These are phyloP conservation scores for Chytriomyces sp. DNA, from an alignment of 192 early-diverging fungal genomes.

Conservation along the genomic window DNA sequence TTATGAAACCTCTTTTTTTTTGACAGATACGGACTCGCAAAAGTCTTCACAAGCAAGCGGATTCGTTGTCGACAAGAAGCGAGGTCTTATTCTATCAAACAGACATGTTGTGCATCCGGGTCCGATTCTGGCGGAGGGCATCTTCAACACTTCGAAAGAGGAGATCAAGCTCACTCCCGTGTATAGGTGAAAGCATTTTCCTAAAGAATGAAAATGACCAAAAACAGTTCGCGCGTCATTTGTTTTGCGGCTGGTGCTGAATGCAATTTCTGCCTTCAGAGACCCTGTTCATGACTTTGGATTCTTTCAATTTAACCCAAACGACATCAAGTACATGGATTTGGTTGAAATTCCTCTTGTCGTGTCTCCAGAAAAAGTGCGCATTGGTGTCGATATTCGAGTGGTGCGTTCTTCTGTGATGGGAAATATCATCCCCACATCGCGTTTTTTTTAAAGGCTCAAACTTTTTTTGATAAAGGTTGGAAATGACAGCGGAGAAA, in stretches of 20 bases:
- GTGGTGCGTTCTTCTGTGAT: constrained; percentile 45
- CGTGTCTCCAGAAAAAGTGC: constrained; percentile 65
- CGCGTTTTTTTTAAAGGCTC: not conserved
- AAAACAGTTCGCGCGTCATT: constrained; percentile 68
- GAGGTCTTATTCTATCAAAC: constrained; percentile 72
- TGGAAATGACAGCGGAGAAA: constrained; percentile 52
- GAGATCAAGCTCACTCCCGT: constrained; percentile 76
- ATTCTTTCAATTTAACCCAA: constrained; percentile 71
- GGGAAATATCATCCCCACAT: not conserved
- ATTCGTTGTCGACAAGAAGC: constrained; percentile 77
- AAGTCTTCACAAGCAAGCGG: constrained; percentile 77
- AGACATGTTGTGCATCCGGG: constrained; percentile 74
- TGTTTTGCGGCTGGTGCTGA: constrained; percentile 32
- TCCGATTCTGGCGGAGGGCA: constrained; percentile 55
- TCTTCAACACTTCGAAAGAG: constrained; percentile 57
- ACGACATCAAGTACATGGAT: constrained; percentile 74
- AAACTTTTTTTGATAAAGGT: not conserved
- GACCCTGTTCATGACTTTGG: constrained; percentile 76
- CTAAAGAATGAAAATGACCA: constrained; percentile 51
- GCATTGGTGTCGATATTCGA: constrained; percentile 77
- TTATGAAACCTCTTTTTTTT: not conserved
- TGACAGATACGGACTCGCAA: constrained; percentile 68
- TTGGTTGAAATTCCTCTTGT: constrained; percentile 68
- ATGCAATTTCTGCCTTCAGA: constrained; percentile 12
- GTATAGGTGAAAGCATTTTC: constrained; percentile 42